phyloP scores from a whole-genome alignment of 1,284 basidiomycete species.

The Microbotryum intermedium region DNA sequence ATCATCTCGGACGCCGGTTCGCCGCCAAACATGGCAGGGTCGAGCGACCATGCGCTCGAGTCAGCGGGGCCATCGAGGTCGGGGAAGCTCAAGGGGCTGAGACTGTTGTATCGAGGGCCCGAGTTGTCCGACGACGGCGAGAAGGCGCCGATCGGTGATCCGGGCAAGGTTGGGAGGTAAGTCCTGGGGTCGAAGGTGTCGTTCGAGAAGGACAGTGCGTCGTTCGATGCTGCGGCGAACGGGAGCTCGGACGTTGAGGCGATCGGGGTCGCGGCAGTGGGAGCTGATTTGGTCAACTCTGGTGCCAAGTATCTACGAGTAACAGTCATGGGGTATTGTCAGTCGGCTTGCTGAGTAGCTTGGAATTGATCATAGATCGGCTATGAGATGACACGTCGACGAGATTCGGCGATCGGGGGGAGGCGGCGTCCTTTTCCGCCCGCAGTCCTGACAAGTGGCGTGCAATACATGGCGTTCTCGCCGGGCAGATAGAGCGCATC shows the following conservation, averaged over 20 bases:
- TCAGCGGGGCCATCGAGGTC: slow-evolving; percentile 11
- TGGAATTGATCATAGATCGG: too few species aligned
- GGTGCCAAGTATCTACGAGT: too few species aligned
- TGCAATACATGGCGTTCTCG: too few species aligned
- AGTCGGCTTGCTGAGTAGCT: too few species aligned
- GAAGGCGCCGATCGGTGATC: slow-evolving; percentile 23
- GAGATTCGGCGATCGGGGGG: too few species aligned
- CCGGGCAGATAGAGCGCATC: too few species aligned
- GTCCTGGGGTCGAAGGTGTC: slow-evolving; percentile 16
- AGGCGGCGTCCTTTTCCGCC: too few species aligned
- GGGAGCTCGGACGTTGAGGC: neutral
- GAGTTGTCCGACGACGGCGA: slow-evolving; percentile 19
- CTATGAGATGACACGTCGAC: too few species aligned
- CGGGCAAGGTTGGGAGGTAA: slow-evolving; percentile 25
- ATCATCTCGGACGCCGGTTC: neutral
- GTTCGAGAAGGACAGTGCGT: neutral
- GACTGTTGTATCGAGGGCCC: neutral
- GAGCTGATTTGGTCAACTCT: neutral
- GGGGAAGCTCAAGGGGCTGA: slow-evolving; percentile 17
- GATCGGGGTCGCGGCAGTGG: neutral
- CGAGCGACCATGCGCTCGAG: slow-evolving; percentile 12
- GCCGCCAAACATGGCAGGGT: slow-evolving; percentile 19
- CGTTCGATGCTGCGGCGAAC: slow-evolving; percentile 6
- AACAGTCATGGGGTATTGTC: too few species aligned
- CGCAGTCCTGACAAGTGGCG: too few species aligned